phyloP scores from a whole-genome alignment of 2,329 filamentous ascomycete genomes.

The Pseudogymnoascus sp. region DNA sequence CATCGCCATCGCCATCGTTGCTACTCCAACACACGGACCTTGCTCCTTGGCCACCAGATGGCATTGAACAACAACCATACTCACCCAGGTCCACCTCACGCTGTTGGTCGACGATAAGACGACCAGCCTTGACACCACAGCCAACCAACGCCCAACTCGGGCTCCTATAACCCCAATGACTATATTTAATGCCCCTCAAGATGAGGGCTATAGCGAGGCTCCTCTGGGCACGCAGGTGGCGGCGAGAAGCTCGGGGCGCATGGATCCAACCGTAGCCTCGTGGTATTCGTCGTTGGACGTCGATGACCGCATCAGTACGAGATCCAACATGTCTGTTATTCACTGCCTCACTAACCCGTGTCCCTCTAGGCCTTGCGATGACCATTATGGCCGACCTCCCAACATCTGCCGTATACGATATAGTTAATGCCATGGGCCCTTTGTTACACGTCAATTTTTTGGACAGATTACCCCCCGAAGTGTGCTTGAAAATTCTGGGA shows the following conservation, averaged over 20 bases:
- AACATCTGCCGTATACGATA: constrained; percentile 69
- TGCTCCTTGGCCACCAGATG: not conserved
- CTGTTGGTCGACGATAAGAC: not conserved
- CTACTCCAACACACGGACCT: not conserved
- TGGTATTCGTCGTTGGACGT: constrained; percentile 4
- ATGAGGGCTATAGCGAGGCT: constrained; percentile 31
- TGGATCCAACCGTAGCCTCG: not conserved
- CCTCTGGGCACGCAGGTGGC: constrained; percentile 18
- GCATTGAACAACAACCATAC: not conserved
- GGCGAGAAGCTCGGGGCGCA: not conserved
- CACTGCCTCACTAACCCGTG: not conserved
- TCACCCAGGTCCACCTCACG: not conserved
- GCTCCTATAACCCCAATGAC: not conserved
- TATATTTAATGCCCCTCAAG: constrained; percentile 20
- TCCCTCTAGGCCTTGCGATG: constrained; percentile 66
- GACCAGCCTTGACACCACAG: not conserved
- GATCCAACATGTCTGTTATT: not conserved
- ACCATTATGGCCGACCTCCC: constrained; percentile 68
- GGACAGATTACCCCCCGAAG: constrained; percentile 74
- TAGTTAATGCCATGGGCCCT: constrained; percentile 73
- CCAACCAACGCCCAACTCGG: not conserved
- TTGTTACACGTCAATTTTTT: constrained; percentile 91
- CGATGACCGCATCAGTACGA: constrained; percentile 4
- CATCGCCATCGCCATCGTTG: not conserved
- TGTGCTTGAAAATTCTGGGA: constrained; percentile 81